Conservation (phyloP, 1,284 basidiomycete genomes). For the Boletus semigastroideus region DNA sequence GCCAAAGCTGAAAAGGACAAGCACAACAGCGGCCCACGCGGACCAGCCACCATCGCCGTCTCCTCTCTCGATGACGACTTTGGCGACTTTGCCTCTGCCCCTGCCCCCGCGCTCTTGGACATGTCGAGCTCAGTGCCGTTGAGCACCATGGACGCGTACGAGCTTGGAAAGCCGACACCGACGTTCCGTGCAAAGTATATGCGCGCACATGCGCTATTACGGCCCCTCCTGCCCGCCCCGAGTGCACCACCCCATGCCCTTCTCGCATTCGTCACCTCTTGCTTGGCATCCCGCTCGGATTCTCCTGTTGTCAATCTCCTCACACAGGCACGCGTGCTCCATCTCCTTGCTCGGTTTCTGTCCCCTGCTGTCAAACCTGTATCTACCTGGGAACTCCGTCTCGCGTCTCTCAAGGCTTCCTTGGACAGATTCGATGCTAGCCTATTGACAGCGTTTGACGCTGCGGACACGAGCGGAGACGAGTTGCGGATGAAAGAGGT, state of each 20-base stretch:
- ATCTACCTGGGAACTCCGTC: conserved; percentile 60
- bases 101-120: conserved; percentile 22
- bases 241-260: conserved; percentile 56
- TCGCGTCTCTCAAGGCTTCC: conserved; percentile 69
- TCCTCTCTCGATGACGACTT: conserved; percentile 80
- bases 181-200: conserved; percentile 55
- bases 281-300: conserved; percentile 21
- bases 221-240: conserved; percentile 55
- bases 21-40: conserved; percentile 2
- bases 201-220: conserved; percentile 64
- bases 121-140: conserved; percentile 18
- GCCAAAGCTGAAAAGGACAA: conserved; percentile 19
- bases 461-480: conserved; percentile 63
- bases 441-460: conserved; percentile 82
- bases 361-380: conserved; percentile 67
- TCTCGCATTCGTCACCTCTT: conserved; percentile 50
- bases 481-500: conserved; percentile 75
- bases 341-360: conserved; percentile 73
- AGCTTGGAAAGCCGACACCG: conserved; percentile 29
- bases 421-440: conserved; percentile 87
- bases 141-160: conserved; percentile 10
- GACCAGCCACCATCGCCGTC: conserved; percentile 57
- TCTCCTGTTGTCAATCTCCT: conserved; percentile 41
- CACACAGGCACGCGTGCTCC: conserved; percentile 61
- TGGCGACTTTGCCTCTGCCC: conserved; percentile 75